Base-by-base conservation (phyloP, 495 filamentous ascomycete species). In the Pyronema omphalodes region DNA sequence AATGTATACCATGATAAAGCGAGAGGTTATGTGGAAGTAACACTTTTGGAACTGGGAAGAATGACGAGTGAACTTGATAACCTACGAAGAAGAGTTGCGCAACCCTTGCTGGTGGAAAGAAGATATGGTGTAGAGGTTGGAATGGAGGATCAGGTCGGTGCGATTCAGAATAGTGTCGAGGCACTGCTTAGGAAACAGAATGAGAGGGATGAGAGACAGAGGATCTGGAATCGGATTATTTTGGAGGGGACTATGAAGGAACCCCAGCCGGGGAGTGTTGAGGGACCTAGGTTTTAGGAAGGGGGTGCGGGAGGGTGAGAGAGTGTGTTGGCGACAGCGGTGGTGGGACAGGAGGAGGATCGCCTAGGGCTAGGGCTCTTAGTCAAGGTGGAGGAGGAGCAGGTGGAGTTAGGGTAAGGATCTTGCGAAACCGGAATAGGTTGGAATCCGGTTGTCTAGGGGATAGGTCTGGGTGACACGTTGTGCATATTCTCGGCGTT, bases 41-140 rank as follows among this genome's bases (percentile, higher is more conserved):
- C 63, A 3, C 56, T 66, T 17, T 40, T 66, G 6, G 63, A 66
- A 62, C 51, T 66, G 3, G 59, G 65, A 11, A 58, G 63, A 14
- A 66, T 66, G 63, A 65, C 59, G 11, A 59, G 63, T 6, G 63
- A 66, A 44, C 40, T 66, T 14, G 63, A 66, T 45, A 59, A 59
- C 39, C 43, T 66, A 6, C 37, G 63, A 8, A 43, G 63, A 40
- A 57, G 63, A 9, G 63, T 66, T 0, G 63, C 63, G 8, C 59
- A 66, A 36, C 63, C 63, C 6, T 35, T 66, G 45, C 44, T 66
- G 7, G 55, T 65, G 5, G 57, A 54, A 0, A 52, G 55, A 19
- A 54, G 51, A 58, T 57, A 6, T 51, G 53, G 59, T 49, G 3
- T 48, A 55, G 36, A 64, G 33, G 37, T 54, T n/a, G 52, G 41